A percentile compares a stretch with the other conserved stretches of the same genome.
Evolutionary conservation across 2,329 filamentous ascomycete species (phyloP).

Genomic region (Decorospora gaudefroyi): DNA sequence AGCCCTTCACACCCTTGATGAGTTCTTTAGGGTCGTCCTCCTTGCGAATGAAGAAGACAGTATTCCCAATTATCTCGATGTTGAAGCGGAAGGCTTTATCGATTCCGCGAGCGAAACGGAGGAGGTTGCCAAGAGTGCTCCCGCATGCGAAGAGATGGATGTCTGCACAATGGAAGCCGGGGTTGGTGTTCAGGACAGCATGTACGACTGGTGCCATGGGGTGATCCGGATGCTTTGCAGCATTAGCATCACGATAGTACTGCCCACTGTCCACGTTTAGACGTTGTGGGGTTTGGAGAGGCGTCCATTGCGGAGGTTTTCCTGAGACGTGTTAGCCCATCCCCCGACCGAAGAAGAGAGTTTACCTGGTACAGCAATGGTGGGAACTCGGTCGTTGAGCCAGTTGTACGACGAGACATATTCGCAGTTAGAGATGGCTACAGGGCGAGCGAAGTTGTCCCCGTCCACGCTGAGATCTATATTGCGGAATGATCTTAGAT

Average conservation of each 20-base stretch:
- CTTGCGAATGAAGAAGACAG: conserved; percentile 66
- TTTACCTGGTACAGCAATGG: conserved; percentile 45
- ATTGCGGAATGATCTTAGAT: conserved; percentile 26
- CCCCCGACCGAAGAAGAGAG: not conserved
- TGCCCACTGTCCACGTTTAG: conserved; percentile 54
- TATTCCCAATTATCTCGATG: conserved; percentile 60
- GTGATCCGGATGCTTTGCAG: conserved; percentile 55
- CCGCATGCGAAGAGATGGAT: conserved; percentile 65
- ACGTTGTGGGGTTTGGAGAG: conserved; percentile 39
- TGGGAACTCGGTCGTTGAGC: conserved; percentile 46
- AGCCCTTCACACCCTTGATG: conserved; percentile 62
- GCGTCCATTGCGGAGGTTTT: conserved; percentile 58
- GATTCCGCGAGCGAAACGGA: conserved; percentile 58
- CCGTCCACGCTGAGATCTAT: conserved; percentile 13
- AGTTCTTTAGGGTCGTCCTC: conserved; percentile 64
- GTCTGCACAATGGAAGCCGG: conserved; percentile 38
- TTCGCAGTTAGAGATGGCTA: conserved; percentile 47
- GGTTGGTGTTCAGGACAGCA: conserved; percentile 49
- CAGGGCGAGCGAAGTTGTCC: not conserved
- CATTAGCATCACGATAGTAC: conserved; percentile 61
- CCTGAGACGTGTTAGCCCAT: conserved; percentile 46
- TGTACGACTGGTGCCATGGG: conserved; percentile 58
- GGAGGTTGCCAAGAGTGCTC: conserved; percentile 64
- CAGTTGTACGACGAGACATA: conserved; percentile 61
- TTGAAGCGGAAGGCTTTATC: conserved; percentile 62